A percentile compares a stretch with the other conserved stretches of the same genome.
Evolutionary conservation across 495 filamentous ascomycete genomes (phyloP).

Genomic region (Aspergillus panamensis): DNA sequence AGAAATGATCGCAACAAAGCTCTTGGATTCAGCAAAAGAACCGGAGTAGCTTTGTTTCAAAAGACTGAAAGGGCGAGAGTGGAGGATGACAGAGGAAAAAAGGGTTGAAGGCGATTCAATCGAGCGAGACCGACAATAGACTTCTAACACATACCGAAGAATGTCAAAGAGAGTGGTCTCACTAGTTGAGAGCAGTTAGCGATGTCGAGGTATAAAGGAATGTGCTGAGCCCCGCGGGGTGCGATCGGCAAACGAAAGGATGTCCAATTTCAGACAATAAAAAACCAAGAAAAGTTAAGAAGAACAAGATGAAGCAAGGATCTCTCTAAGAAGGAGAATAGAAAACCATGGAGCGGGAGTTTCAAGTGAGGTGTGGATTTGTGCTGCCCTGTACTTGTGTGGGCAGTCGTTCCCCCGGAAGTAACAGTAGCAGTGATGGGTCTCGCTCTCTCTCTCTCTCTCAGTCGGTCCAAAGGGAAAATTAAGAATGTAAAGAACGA

Average conservation of each 20-base stretch:
- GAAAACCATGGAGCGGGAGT: background rate
- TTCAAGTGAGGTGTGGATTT: conserved; percentile 6
- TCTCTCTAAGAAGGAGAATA: background rate
- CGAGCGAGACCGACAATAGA: conserved; percentile 9
- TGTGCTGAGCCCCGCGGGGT: conserved; percentile 16
- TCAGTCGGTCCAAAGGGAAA: conserved; percentile 22
- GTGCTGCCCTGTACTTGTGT: conserved; percentile 23
- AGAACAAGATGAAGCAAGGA: conserved; percentile 8
- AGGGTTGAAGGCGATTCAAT: conserved; percentile 8
- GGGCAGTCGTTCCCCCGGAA: conserved; percentile 43
- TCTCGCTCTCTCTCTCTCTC: background rate
- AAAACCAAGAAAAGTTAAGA: conserved; percentile 7
- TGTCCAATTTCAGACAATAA: conserved; percentile 5
- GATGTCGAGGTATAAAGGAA: conserved; percentile 21
- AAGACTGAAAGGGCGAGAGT: background rate
- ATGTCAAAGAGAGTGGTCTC: conserved; percentile 19
- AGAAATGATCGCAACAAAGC: conserved; percentile 19
- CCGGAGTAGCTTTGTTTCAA: conserved; percentile 5
- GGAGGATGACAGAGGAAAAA: conserved; percentile 1
- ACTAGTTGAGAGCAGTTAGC: conserved; percentile 24
- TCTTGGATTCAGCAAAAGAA: conserved; percentile 18
- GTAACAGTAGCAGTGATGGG: conserved; percentile 17
- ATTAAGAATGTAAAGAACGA: conserved; percentile 22
- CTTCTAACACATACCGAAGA: conserved; percentile 26
- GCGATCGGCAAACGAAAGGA: conserved; percentile 1